phyloP scores from a whole-genome alignment of 129 eudicot genomes.

The Rutidosis leptorrhynchoides region DNA sequence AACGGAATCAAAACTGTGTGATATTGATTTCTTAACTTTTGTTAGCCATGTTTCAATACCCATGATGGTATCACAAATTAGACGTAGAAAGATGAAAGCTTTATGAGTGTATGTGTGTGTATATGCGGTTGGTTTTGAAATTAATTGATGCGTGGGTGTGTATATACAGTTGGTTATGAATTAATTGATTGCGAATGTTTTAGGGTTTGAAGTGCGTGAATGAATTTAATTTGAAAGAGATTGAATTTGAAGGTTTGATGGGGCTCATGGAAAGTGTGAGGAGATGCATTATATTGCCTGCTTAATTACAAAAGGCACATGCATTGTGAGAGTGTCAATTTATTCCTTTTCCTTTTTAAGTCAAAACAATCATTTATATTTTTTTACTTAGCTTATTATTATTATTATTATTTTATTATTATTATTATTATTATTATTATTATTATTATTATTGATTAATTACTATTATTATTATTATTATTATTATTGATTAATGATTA shows the following conservation, averaged over 20 bases:
- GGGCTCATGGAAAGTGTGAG: constrained; percentile 38
- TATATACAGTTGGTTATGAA: constrained; percentile 7
- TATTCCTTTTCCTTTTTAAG: constrained; percentile 25
- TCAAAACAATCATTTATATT: constrained; percentile 38
- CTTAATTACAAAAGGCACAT: constrained; percentile 26
- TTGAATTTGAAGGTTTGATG: not conserved
- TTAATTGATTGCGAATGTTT: constrained; percentile 1
- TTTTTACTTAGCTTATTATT: not conserved
- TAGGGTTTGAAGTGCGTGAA: constrained; percentile 36
- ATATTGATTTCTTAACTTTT: constrained; percentile 72
- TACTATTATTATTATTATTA: no score
- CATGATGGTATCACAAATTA: constrained; percentile 25
- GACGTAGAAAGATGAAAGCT: not conserved
- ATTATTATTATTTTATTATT: no score
- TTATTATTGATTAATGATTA: no score
- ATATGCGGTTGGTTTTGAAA: constrained; percentile 6
- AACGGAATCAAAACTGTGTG: constrained; percentile 45
- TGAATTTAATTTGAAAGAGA: constrained; percentile 29
- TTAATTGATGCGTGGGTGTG: not conserved
- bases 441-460: no score
- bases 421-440: no score
- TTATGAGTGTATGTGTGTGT: not conserved
- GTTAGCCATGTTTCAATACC: constrained; percentile 79
- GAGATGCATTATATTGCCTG: constrained; percentile 37
- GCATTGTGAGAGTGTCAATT: constrained; percentile 26